Percentiles rank a stretch among this genome's conserved stretches.
Evolutionary conservation across 2,329 filamentous ascomycete genomes (phyloP).

Genomic region (Scedosporium aurantiacum): DNA sequence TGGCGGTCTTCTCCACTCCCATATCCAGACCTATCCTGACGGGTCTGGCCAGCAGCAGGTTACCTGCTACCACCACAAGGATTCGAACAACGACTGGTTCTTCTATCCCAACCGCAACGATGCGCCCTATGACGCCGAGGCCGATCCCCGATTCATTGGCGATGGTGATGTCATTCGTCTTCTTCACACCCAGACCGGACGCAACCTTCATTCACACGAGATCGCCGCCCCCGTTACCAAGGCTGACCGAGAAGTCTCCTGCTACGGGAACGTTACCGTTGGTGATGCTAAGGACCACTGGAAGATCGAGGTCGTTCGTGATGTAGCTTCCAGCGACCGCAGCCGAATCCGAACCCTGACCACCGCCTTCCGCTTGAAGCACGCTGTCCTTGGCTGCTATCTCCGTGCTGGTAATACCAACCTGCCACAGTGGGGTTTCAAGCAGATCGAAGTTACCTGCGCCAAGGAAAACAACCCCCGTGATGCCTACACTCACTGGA

Average conservation of each 20-base stretch:
- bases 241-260: constrained; percentile 83
- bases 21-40: constrained; percentile 91
- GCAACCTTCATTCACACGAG: constrained; percentile 91
- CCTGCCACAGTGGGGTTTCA: constrained; percentile 97
- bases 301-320: constrained; percentile 82
- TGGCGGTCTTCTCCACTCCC: constrained; percentile 88
- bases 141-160: constrained; percentile 62
- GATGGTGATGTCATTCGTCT: constrained; percentile 73
- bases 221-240: constrained; percentile 85
- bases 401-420: constrained; percentile 92
- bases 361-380: constrained; percentile 80
- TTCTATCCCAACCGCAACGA: constrained; percentile 87
- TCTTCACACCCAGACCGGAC: constrained; percentile 89
- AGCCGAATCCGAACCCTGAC: constrained; percentile 83
- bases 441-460: constrained; percentile 97
- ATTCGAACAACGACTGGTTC: constrained; percentile 99
- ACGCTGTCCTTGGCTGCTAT: constrained; percentile 78
- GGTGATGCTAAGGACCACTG: constrained; percentile 98
- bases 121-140: constrained; percentile 59
- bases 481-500: constrained; percentile 97
- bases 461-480: constrained; percentile 84
- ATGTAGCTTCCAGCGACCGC: constrained; percentile 77
- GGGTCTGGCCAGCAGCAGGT: constrained; percentile 92
- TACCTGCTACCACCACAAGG: constrained; percentile 99
- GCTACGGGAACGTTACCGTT: constrained; percentile 88